A percentile compares a stretch with the other conserved stretches of the same genome.
phyloP scores from a whole-genome alignment of 2,329 filamentous ascomycete species.

The Tolypocladium guangdongense region DNA sequence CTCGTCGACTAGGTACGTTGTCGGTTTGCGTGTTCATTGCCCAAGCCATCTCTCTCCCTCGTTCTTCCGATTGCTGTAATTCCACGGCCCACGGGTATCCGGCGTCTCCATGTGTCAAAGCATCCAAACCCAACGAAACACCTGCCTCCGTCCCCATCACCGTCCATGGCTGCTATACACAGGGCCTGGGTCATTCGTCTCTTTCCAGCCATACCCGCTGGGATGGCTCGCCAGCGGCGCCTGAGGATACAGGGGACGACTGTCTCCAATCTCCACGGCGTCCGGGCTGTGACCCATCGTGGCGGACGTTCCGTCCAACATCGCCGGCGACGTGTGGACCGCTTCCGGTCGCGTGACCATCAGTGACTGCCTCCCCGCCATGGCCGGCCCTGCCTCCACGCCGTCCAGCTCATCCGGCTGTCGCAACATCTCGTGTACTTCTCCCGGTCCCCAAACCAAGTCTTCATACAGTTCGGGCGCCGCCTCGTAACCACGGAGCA shows the following conservation, averaged over 20 bases:
- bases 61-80: too few relatives aligned
- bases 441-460: conserved; percentile 16
- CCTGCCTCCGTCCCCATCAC: too few relatives aligned
- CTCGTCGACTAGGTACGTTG: too few relatives aligned
- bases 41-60: background rate
- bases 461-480: conserved; percentile 23
- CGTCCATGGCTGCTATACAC: too few relatives aligned
- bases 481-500: conserved; percentile 9
- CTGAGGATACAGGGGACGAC: background rate
- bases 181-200: too few relatives aligned
- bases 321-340: background rate
- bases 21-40: too few relatives aligned
- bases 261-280: conserved; percentile 3
- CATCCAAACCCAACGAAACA: too few relatives aligned
- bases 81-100: too few relatives aligned
- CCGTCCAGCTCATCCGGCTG: background rate
- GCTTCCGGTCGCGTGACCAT: background rate
- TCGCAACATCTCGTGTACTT: background rate
- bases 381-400: background rate
- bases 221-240: background rate
- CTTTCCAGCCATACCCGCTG: background rate
- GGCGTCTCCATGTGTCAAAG: too few relatives aligned
- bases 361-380: background rate
- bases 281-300: background rate
- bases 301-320: background rate